phyloP scores from a whole-genome alignment of 768 basidiomycete genomes.

The Boletus pseudopeckii region DNA sequence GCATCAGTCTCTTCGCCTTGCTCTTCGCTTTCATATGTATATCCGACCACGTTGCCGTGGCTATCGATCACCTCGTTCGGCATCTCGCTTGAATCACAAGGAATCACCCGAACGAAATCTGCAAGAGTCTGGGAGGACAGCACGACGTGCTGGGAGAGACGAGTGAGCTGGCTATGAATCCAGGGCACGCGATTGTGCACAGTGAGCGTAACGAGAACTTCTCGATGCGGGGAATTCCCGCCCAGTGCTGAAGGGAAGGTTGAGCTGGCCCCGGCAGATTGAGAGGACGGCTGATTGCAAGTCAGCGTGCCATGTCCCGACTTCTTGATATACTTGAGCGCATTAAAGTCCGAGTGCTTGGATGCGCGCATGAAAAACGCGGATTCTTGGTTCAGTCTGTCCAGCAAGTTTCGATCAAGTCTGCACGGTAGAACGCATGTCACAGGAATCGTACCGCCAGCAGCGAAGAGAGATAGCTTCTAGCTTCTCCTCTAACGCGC shows the following conservation, averaged over 20 bases:
- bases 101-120: slow-evolving; percentile 56
- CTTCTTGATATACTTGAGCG: slow-evolving; percentile 34
- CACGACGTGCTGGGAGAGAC: slow-evolving; percentile 65
- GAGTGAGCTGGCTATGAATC: slow-evolving; percentile 55
- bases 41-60: slow-evolving; percentile 33
- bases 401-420: slow-evolving; percentile 1
- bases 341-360: slow-evolving; percentile 66
- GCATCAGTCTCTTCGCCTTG: not conserved
- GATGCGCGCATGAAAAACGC: slow-evolving; percentile 61
- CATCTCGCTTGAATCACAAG: slow-evolving; percentile 59
- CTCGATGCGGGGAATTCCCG: slow-evolving; percentile 6
- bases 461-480: slow-evolving; percentile 50
- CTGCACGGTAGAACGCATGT: not conserved
- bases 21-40: slow-evolving; percentile 22
- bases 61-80: slow-evolving; percentile 39
- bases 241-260: not conserved
- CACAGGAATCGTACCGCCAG: slow-evolving; percentile 51
- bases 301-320: slow-evolving; percentile 34
- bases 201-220: slow-evolving; percentile 57
- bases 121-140: slow-evolving; percentile 70
- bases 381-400: slow-evolving; percentile 51
- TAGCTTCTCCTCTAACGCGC: slow-evolving; percentile 47
- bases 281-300: not conserved
- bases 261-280: not conserved
- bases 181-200: slow-evolving; percentile 60